Percentiles rank a stretch among this genome's conserved stretches.
These are phyloP conservation scores for Pinus albicaulis DNA, from an alignment of 75 land plant genomes.

Conservation along the genomic window DNA sequence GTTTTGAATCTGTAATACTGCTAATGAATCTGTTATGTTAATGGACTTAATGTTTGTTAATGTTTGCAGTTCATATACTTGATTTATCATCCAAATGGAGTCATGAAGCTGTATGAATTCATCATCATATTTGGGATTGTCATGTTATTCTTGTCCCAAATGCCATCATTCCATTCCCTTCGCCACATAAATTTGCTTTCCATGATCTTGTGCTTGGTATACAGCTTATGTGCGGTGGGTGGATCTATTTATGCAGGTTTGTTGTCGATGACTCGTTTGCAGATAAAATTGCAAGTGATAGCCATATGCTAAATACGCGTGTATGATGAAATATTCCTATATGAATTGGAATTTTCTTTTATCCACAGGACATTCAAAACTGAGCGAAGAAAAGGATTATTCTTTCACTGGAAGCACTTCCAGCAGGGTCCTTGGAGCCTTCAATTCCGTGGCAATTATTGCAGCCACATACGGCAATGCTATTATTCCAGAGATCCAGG, in stretches of 20 bases:
- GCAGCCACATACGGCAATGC: constrained; percentile 80
- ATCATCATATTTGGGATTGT: constrained; percentile 62
- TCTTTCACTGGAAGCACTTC: constrained; percentile 33
- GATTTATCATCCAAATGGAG: constrained; percentile 49
- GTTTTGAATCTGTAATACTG: no score
- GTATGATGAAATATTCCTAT: no score
- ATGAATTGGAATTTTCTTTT: no score
- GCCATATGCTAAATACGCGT: no score
- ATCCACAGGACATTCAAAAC: no score
- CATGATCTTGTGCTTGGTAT: constrained; percentile 57
- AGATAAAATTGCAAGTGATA: no score
- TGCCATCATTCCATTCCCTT: constrained; percentile 95
- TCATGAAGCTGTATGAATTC: constrained; percentile 65
- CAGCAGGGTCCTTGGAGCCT: constrained; percentile 45
- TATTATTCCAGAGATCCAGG: constrained; percentile 95
- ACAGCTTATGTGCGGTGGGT: constrained; percentile 64
- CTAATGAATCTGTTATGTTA: no score
- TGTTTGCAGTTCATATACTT: constrained; percentile 58
- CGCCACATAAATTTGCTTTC: constrained; percentile 81
- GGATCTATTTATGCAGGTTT: constrained; percentile 78
- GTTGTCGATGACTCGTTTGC: not conserved
- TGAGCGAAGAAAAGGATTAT: constrained; percentile 19
- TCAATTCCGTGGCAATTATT: constrained; percentile 76
- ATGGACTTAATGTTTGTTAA: no score
- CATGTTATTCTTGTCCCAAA: constrained; percentile 72